These are phyloP conservation scores for Talaromyces sp. DNA, from an alignment of 2,329 filamentous ascomycete species.

Conservation along the genomic window DNA sequence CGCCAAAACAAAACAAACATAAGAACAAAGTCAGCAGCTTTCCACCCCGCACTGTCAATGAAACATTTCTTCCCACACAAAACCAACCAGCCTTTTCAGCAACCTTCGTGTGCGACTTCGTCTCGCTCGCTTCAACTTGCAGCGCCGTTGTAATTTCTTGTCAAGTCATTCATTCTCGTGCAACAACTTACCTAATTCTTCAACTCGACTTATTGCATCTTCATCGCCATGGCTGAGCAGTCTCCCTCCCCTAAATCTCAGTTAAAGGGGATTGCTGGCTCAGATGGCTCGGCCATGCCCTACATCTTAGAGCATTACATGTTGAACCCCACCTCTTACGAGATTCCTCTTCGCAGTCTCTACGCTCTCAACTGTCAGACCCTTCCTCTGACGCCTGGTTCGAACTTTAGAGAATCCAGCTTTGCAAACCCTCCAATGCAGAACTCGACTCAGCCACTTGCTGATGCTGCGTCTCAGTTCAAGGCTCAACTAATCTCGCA, in stretches of 20 bases:
- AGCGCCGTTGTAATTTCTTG: not conserved
- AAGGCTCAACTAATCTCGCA: slow-evolving; percentile 44
- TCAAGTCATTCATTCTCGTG: not conserved
- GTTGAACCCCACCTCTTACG: slow-evolving; percentile 58
- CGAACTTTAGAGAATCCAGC: slow-evolving; percentile 29
- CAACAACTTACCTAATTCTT: not conserved
- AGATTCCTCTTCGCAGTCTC: slow-evolving; percentile 63
- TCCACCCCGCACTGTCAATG: not conserved
- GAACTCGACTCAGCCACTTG: slow-evolving; percentile 21
- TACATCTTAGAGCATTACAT: slow-evolving; percentile 58
- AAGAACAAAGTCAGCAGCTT: not conserved
- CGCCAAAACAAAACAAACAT: not conserved
- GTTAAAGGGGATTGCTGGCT: slow-evolving; percentile 20
- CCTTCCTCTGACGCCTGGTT: slow-evolving; percentile 26
- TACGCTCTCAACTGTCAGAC: slow-evolving; percentile 59
- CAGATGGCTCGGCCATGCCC: slow-evolving; percentile 41
- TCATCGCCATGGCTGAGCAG: slow-evolving; percentile 3
- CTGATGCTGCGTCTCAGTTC: slow-evolving; percentile 39
- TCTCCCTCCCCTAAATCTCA: slow-evolving; percentile 18
- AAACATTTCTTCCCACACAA: not conserved
- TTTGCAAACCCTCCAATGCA: slow-evolving; percentile 31
- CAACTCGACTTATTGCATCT: not conserved
- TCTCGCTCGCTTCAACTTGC: not conserved
- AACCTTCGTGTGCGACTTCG: not conserved
- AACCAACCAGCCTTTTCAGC: not conserved